Base-by-base conservation (phyloP, 371 early-diverging fungal genomes). In the Aphelidium insulamus region DNA sequence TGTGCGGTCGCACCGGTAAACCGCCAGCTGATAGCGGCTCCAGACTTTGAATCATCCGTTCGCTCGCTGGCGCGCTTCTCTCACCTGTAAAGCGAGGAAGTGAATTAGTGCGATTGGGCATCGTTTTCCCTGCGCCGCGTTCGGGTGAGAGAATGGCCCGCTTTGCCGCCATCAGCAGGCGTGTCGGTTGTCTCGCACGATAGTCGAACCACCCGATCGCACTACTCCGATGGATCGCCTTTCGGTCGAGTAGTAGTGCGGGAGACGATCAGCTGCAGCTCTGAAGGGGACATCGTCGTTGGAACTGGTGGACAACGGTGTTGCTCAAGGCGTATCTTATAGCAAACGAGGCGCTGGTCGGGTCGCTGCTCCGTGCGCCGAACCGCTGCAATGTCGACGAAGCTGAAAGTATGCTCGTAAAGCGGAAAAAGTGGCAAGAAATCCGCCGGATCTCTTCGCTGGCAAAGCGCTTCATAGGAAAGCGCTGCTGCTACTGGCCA, bases 371-470 rank as follows among this genome's bases (percentile, higher is more conserved):
- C 28, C 66, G 91, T 17, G 79, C 87, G 1, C 61, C 66, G 27
- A 69, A 83, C 41, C 40, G 30, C 25, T 86, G 86, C 43, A 75
- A 86, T 42, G 62, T 87, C 3, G 64, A 72, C 37, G 75, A 76
- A 37, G 64, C 70, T 24, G 87, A 87, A 44, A 56, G 46, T 14
- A 59, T 88, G 10, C 53, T 92, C 37, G 50, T 66, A 28, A 63
- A 73, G 31, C 65, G 64, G 40, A 63, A 69, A 64, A 81, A 78
- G 55, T 72, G 72, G 44, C 54, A 59, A 25, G 86, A 86, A 46
- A 50, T 92, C n/a, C n/a, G 19, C 72, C 86, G 6, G 90, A 88
- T 42, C 61, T 88, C 29, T 92, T 84, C 49, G 66, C 72, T 23
- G 74, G 78, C 39, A 85, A 84, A 44, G 79, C 77, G 4, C 59